These are phyloP conservation scores for Brassica incana DNA, from an alignment of 345 rosid genomes.

Conservation along the genomic window DNA sequence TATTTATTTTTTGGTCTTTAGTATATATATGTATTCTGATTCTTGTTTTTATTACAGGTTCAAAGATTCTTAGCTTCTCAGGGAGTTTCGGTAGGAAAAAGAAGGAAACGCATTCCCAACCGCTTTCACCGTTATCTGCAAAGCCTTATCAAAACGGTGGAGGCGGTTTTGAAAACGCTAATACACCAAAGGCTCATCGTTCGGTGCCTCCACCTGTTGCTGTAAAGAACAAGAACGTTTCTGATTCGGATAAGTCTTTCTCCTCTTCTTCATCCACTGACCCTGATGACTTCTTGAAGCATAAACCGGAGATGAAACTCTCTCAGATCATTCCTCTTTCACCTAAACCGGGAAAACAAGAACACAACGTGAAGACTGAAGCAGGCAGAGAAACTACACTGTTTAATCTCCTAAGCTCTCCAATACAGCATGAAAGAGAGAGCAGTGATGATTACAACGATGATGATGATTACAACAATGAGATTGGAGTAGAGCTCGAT, in stretches of 20 bases:
- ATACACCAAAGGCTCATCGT: conserved; percentile 35
- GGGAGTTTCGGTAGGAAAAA: conserved; percentile 67
- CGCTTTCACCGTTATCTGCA: conserved; percentile 43
- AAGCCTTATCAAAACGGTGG: conserved; percentile 31
- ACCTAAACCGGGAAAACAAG: conserved; percentile 26
- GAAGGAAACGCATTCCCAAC: conserved; percentile 53
- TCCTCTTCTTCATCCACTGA: conserved; percentile 49
- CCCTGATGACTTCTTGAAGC: conserved; percentile 46
- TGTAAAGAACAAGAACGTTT: conserved; percentile 41
- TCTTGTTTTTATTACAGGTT: conserved; percentile 41
- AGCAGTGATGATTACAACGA: conserved; percentile 29
- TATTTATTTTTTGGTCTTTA: background rate
- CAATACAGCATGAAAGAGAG: conserved; percentile 12
- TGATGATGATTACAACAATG: background rate
- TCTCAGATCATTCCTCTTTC: conserved; percentile 26
- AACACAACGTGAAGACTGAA: conserved; percentile 8
- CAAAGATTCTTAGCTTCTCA: conserved; percentile 47
- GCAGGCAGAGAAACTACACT: background rate
- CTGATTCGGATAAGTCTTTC: conserved; percentile 32
- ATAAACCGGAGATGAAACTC: conserved; percentile 41
- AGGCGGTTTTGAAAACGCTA: conserved; percentile 24
- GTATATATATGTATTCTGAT: background rate
- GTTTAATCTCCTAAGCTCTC: conserved; percentile 22
- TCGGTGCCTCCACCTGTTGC: conserved; percentile 40
- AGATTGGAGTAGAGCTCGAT: conserved; percentile 42